A percentile compares a stretch with the other conserved stretches of the same genome.
Evolutionary conservation across 768 basidiomycete species (phyloP).

Genomic region (Coprinellus micaceus): DNA sequence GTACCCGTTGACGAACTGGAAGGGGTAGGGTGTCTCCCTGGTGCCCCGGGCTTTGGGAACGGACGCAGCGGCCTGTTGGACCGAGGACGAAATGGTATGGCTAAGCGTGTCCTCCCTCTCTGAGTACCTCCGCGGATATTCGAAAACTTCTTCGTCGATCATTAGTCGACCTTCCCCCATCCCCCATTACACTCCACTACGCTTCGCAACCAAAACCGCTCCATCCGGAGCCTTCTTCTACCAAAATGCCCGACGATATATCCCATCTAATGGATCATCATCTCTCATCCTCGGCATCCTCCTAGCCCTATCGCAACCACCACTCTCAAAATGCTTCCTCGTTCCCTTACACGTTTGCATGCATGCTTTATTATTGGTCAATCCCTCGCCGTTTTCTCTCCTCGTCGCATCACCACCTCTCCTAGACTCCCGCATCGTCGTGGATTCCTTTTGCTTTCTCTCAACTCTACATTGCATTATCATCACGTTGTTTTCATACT

Average conservation of each 20-base stretch:
- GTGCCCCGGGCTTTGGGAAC: conserved; percentile 58
- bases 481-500: background rate
- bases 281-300: background rate
- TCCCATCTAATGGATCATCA: background rate
- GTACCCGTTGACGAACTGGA: conserved; percentile 52
- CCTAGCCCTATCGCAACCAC: background rate
- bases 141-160: conserved; percentile 4
- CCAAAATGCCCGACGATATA: background rate
- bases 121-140: conserved; percentile 10
- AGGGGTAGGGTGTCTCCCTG: conserved; percentile 33
- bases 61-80: conserved; percentile 63
- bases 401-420: background rate
- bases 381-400: no score
- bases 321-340: background rate
- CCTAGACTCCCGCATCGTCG: background rate
- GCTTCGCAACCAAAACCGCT: conserved; percentile 8
- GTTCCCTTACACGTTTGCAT: background rate
- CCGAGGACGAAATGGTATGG: conserved; percentile 27
- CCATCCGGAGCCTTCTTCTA: background rate
- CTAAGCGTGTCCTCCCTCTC: conserved; percentile 21
- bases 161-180: no score
- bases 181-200: background rate
- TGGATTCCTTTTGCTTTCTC: background rate
- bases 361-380: background rate
- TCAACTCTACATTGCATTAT: background rate